Percentiles rank a stretch among this genome's conserved stretches.
phyloP scores from a whole-genome alignment of 2,329 filamentous ascomycete species.

The Triangularia setosa region DNA sequence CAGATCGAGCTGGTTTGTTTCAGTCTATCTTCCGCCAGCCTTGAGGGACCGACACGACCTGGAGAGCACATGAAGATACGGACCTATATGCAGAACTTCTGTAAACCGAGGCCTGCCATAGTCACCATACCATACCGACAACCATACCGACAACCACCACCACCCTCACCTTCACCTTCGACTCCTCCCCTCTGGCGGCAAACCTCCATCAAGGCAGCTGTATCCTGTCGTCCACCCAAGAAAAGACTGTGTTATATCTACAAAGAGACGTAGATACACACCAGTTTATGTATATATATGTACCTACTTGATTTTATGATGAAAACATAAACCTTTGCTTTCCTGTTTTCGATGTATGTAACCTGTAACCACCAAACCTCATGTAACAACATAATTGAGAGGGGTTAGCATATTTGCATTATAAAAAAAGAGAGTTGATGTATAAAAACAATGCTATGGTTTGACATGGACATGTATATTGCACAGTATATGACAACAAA shows the following conservation, averaged over 20 bases:
- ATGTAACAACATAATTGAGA: neutral
- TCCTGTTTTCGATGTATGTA: neutral
- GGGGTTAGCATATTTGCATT: no score
- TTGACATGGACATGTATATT: no score
- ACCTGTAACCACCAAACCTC: neutral
- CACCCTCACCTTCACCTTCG: no score
- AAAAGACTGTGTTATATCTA: neutral
- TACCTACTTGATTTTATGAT: neutral
- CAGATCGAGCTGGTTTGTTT: neutral
- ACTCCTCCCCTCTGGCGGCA: neutral
- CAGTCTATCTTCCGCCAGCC: neutral
- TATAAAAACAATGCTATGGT: no score
- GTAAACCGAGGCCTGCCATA: no score
- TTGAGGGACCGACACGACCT: no score
- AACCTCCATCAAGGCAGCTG: neutral
- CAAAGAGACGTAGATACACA: neutral
- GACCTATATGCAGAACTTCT: no score
- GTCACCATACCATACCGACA: no score
- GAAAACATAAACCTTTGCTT: neutral
- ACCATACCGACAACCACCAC: neutral
- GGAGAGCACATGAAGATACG: no score
- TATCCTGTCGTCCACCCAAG: neutral
- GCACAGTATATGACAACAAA: no score
- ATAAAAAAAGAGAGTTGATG: no score
- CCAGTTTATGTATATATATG: neutral